phyloP scores from a whole-genome alignment of 129 eudicot species.

The Heracleum sosnowskyi region DNA sequence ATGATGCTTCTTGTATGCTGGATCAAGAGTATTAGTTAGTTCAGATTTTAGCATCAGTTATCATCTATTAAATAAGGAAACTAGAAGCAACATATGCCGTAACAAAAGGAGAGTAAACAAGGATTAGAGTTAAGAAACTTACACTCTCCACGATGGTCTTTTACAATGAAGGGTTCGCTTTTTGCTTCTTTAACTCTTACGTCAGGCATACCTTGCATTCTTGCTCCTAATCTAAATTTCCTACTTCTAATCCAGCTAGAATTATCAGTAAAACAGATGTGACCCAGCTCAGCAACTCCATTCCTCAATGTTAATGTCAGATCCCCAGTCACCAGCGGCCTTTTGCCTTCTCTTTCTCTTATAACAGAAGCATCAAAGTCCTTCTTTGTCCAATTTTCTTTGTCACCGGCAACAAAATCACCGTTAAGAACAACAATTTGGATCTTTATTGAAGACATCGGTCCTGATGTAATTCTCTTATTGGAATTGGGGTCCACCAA shows the following conservation, averaged over 20 bases:
- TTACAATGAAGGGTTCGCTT: conserved; percentile 57
- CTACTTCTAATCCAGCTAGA: conserved; percentile 84
- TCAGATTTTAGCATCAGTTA: background rate
- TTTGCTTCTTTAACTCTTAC: conserved; percentile 54
- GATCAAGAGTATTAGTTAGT: conserved; percentile 13
- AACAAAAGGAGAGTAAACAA: background rate
- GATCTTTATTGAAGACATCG: conserved; percentile 47
- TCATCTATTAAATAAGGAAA: no score
- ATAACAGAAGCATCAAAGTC: conserved; percentile 44
- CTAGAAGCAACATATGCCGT: background rate
- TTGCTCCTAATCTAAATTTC: conserved; percentile 62
- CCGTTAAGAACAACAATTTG: conserved; percentile 58
- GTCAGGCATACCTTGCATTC: conserved; percentile 19
- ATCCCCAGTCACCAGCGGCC: conserved; percentile 76
- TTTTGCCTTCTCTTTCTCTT: conserved; percentile 66
- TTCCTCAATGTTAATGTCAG: conserved; percentile 29
- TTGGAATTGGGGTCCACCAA: conserved; percentile 42
- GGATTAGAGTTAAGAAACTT: conserved; percentile 24
- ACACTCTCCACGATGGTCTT: conserved; percentile 97
- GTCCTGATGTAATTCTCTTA: conserved; percentile 41
- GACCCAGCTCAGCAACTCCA: conserved; percentile 68
- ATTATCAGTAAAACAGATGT: conserved; percentile 66
- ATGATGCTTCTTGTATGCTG: conserved; percentile 74
- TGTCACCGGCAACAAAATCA: conserved; percentile 56
- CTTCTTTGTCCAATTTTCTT: conserved; percentile 54